Base-by-base conservation (phyloP, 495 filamentous ascomycete species). In the Echria macrotheca region DNA sequence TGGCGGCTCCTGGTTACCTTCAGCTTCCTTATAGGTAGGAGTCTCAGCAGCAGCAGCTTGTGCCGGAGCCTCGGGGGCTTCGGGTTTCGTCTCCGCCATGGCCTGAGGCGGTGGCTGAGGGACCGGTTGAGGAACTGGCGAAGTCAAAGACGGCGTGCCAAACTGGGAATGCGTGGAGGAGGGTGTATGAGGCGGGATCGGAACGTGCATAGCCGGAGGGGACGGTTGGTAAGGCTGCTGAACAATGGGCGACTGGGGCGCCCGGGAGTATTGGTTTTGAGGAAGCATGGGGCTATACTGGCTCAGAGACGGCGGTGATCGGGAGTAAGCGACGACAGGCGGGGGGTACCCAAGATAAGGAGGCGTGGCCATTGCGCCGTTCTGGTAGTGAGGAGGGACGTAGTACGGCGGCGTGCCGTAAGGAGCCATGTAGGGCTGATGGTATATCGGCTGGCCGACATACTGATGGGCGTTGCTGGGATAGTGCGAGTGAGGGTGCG, bases 351-450 rank as follows among this genome's bases (percentile, higher is more conserved):
- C 65, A 43, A 66, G 59, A 41, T 75, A 73, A 31, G 56, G 57
- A 12, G 59, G 35, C 44, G 45, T 56, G 18, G 59, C 56, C 51
- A 69, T 64, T 26, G 52, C 60, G 22, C 56, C 64, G 50, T 62
- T 68, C 58, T 64, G 69, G 49, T 73, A 72, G 44, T 70, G 71
- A 17, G 64, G 70, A 49, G 63, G 59, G 42, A 70, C 57, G 49
- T 57, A 62, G 36, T 53, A 58, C 0, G 58, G 52, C 5, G 44
- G 51, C n/a, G 28, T 26, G 19, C 21, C 37, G 28, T 62, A 57
- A 5, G 47, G 54, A n/a, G 52, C 23, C 58, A 68, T 67, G 57
- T 71, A 72, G 40, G 49, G 55, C 53, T 64, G 54, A 40, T 65
- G 55, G 38, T 74, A 70, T 38, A 74, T 69, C 22, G 68, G 63